A percentile compares a stretch with the other conserved stretches of the same genome.
phyloP scores from a whole-genome alignment of 2,329 filamentous ascomycete species.

The Alternaria ventricosa region DNA sequence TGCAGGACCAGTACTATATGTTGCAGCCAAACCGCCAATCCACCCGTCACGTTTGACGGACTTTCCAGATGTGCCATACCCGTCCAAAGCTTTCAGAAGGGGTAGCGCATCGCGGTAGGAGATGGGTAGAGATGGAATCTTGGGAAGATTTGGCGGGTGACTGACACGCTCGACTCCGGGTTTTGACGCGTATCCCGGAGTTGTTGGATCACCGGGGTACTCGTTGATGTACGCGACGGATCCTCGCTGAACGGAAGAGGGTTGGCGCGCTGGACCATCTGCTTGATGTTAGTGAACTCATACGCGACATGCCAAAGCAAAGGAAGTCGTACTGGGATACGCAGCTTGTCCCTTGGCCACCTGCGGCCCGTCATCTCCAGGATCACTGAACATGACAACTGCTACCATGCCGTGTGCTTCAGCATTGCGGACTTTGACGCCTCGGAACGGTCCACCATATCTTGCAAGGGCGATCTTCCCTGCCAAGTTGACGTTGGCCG shows the following conservation, averaged over 20 bases:
- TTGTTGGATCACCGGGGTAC: slow-evolving; percentile 54
- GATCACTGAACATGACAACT: slow-evolving; percentile 54
- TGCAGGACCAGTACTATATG: slow-evolving; percentile 52
- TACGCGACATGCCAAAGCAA: no score
- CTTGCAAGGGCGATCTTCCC: slow-evolving; percentile 57
- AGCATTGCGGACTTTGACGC: slow-evolving; percentile 58
- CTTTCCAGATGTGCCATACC: slow-evolving; percentile 68
- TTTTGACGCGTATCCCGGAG: slow-evolving; percentile 76
- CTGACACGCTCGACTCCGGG: slow-evolving; percentile 72
- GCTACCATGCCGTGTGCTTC: slow-evolving; percentile 54
- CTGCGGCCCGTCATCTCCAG: slow-evolving; percentile 53
- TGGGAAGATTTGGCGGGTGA: slow-evolving; percentile 63
- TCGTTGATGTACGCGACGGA: slow-evolving; percentile 66
- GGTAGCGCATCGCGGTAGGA: slow-evolving; percentile 83
- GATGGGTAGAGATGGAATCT: slow-evolving; percentile 84
- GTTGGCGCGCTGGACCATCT: slow-evolving; percentile 54
- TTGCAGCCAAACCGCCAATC: slow-evolving; percentile 43
- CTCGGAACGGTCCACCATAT: slow-evolving; percentile 55
- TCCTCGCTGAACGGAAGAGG: slow-evolving; percentile 55
- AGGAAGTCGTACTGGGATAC: slow-evolving; percentile 48
- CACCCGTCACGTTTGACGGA: slow-evolving; percentile 48
- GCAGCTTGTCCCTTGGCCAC: slow-evolving; percentile 47
- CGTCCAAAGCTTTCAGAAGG: slow-evolving; percentile 80
- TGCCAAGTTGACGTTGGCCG: slow-evolving; percentile 52
- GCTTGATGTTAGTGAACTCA: slow-evolving; percentile 52